A percentile compares a stretch with the other conserved stretches of the same genome.
Conservation (phyloP, 2,329 filamentous ascomycete species). For the Arthroderma uncinatum region DNA sequence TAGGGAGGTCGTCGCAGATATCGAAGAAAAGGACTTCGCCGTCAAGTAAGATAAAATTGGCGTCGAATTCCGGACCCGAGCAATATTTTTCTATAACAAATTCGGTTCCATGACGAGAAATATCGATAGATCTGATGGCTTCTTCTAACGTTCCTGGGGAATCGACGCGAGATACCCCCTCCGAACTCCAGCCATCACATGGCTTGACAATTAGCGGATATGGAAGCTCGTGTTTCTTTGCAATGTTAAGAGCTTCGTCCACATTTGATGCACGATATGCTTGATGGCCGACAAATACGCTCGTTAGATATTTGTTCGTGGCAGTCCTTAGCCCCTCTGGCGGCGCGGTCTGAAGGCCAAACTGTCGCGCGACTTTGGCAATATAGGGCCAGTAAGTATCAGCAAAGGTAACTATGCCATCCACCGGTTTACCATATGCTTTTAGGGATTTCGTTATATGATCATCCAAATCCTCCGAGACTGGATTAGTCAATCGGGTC, state of each 20-base stretch:
- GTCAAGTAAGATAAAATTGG: slow-evolving; percentile 32
- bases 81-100: slow-evolving; percentile 33
- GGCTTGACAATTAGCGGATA: slow-evolving; percentile 33
- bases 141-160: neutral
- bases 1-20: slow-evolving; percentile 32
- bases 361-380: neutral
- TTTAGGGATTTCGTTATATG: slow-evolving; percentile 1
- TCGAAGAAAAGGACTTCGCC: slow-evolving; percentile 34
- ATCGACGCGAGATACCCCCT: slow-evolving; percentile 20
- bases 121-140: neutral
- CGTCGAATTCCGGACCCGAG: slow-evolving; percentile 35
- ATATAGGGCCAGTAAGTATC: neutral
- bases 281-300: neutral
- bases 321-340: neutral
- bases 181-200: slow-evolving; percentile 23
- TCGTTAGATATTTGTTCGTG: slow-evolving; percentile 5
- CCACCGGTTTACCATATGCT: slow-evolving; percentile 10
- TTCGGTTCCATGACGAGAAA: slow-evolving; percentile 5
- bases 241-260: neutral
- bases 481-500: neutral
- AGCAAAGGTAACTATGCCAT: slow-evolving; percentile 4
- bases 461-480: neutral
- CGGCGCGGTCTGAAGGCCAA: neutral
- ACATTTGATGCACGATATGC: neutral
- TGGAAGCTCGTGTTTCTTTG: neutral